Evolutionary conservation across 2,329 filamentous ascomycete species (phyloP).

Genomic region (Zalaria sp.): DNA sequence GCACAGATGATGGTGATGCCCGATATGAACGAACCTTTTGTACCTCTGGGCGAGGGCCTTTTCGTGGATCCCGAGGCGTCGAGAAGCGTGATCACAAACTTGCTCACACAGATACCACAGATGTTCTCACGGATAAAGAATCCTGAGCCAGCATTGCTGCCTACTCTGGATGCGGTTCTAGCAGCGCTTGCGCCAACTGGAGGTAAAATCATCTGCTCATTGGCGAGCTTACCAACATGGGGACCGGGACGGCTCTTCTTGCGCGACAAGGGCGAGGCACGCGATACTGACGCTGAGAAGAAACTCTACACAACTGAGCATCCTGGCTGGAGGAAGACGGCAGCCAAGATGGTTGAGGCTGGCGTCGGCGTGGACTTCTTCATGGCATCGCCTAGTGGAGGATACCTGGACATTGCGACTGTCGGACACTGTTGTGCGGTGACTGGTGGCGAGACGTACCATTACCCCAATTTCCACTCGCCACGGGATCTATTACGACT

Average conservation of each 20-base stretch:
- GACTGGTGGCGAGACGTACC: slow-evolving; percentile 91
- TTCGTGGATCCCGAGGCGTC: slow-evolving; percentile 93
- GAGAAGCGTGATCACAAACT: slow-evolving; percentile 70
- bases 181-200: slow-evolving; percentile 76
- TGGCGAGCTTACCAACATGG: slow-evolving; percentile 80
- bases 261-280: slow-evolving; percentile 79
- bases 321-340: slow-evolving; percentile 70
- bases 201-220: slow-evolving; percentile 80
- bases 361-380: slow-evolving; percentile 92
- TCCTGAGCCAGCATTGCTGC: slow-evolving; percentile 76
- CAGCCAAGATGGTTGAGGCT: slow-evolving; percentile 73
- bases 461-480: slow-evolving; percentile 90
- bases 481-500: slow-evolving; percentile 76
- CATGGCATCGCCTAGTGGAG: slow-evolving; percentile 76
- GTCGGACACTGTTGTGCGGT: slow-evolving; percentile 54
- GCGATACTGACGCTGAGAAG: slow-evolving; percentile 82
- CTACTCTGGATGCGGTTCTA: slow-evolving; percentile 69
- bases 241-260: slow-evolving; percentile 75
- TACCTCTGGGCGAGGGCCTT: slow-evolving; percentile 77
- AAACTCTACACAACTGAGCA: slow-evolving; percentile 87
- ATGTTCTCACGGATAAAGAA: slow-evolving; percentile 84
- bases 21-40: slow-evolving; percentile 90
- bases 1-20: slow-evolving; percentile 99
- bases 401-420: slow-evolving; percentile 85
- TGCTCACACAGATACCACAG: slow-evolving; percentile 68